Conservation (phyloP, 768 basidiomycete species). For the Panus rudis region DNA sequence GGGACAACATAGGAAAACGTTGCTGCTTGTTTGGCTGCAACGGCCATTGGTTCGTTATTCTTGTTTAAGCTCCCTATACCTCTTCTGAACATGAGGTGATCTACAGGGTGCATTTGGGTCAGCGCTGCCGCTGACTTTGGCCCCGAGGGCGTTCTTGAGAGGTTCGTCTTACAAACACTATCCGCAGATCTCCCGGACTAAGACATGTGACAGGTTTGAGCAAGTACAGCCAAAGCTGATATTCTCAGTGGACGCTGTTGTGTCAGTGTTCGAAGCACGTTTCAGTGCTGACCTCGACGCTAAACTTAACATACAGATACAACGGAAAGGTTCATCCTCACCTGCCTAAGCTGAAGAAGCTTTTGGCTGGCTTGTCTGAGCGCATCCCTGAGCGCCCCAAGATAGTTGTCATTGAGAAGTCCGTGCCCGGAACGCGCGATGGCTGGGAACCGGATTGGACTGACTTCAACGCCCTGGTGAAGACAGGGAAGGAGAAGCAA, state of each 20-base stretch:
- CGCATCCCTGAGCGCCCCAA: slow-evolving; percentile 33
- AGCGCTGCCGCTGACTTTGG: slow-evolving; percentile 80
- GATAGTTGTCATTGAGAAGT: slow-evolving; percentile 50
- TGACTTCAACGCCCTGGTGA: slow-evolving; percentile 47
- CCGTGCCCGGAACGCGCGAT: slow-evolving; percentile 23
- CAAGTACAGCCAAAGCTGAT: slow-evolving; percentile 72
- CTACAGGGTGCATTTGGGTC: slow-evolving; percentile 65
- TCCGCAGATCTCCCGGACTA: neutral
- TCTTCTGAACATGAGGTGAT: neutral
- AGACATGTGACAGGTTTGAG: slow-evolving; percentile 43
- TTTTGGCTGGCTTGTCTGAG: slow-evolving; percentile 45
- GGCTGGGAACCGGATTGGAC: slow-evolving; percentile 44
- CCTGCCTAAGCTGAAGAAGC: slow-evolving; percentile 50
- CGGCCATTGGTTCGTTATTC: slow-evolving; percentile 46
- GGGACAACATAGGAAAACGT: slow-evolving; percentile 63
- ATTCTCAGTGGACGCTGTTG: slow-evolving; percentile 67
- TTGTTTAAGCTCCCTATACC: neutral
- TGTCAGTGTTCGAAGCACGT: slow-evolving; percentile 49
- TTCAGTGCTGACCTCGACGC: too few relatives aligned
- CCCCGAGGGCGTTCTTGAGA: slow-evolving; percentile 68
- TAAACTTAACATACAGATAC: slow-evolving; percentile 55
- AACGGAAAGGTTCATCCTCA: slow-evolving; percentile 67
- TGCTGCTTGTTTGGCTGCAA: slow-evolving; percentile 57
- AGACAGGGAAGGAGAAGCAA: slow-evolving; percentile 35
- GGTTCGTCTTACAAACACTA: slow-evolving; percentile 50